Base-by-base conservation (phyloP, 176 grass and related monocot genomes). In the Ensete glaucum region DNA sequence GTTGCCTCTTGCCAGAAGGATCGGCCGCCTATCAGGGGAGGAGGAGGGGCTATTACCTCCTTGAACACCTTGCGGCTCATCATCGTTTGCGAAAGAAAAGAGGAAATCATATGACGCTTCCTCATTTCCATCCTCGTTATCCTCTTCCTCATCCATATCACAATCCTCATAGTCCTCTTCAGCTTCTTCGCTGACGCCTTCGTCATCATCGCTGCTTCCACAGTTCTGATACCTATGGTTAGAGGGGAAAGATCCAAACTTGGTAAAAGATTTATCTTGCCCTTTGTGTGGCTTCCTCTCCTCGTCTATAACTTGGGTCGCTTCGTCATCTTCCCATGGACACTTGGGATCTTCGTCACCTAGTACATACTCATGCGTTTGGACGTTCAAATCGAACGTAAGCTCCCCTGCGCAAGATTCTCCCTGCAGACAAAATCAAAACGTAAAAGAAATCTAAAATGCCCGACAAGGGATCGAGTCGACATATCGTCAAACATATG, bases 331-430 rank as follows among this genome's bases (percentile, higher is more conserved):
- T 75, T 87, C 84, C 3, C 81, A 79, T 23, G 63, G 11, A 65
- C 63, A 65, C 24, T 29, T 52, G 16, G 54, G 23, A 58, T 53
- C 60, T 3, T 77, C 75, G 1, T 65, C 48, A 21, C 9, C 8
- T 21, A 1, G 13, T 12, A 66, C 76, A 16, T 64, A 64, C 78
- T 95, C 96, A 67, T 86, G 95, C 16, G 88, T 91, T 26, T 80
- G 94, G 25, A 99, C 85, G 62, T 91, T 99, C n/a, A 89, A 76
- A 77, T 99, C 96, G 67, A 99, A 99, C 49, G 88, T 99, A 67
- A 22, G 79, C 82, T 87, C 53, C 80, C n/a, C 84, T 95, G 77
- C 49, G 91, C 88, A 12, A 71, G 62, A 64, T 76, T 85, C 62
- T 93, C 91, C 80, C 95, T 97, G 68, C 75, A 76, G 60, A 88